Conservation (phyloP, 164 flowering plant genomes). For the Macadamia integrifolia region DNA sequence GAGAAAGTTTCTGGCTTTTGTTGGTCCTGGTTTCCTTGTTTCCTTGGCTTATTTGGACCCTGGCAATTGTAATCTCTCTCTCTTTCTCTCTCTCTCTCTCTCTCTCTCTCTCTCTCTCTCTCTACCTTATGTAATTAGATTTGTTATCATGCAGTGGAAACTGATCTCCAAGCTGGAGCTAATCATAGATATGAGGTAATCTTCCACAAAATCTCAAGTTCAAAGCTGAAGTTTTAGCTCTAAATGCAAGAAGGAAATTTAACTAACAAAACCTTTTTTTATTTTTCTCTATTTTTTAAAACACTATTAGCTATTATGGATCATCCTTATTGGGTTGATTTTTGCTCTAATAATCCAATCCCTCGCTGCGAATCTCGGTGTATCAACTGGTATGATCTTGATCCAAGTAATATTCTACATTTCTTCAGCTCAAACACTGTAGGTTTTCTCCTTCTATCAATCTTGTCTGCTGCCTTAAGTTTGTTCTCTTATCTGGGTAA, state of each 20-base stretch:
- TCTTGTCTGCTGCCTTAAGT: too few species aligned
- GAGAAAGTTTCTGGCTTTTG: not conserved
- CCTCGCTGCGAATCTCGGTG: not conserved
- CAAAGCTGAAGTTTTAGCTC: not conserved
- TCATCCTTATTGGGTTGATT: not conserved
- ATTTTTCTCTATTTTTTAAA: too few species aligned
- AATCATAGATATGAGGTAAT: not conserved
- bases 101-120: too few species aligned
- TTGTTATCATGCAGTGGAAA: not conserved
- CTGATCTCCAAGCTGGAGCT: not conserved
- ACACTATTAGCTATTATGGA: not conserved
- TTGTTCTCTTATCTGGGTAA: too few species aligned
- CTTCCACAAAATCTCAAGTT: not conserved
- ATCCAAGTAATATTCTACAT: too few species aligned
- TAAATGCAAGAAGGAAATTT: too few species aligned
- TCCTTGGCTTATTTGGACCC: not conserved
- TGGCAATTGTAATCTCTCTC: not conserved
- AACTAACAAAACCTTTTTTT: too few species aligned
- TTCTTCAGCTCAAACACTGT: too few species aligned
- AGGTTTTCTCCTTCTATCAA: too few species aligned
- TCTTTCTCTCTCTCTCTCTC: too few species aligned
- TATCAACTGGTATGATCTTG: too few species aligned
- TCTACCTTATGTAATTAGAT: too few species aligned
- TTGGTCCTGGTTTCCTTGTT: not conserved
- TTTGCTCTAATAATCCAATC: not conserved